Conservation (phyloP, 2,329 filamentous ascomycete species). For the Ophiostoma sp. region DNA sequence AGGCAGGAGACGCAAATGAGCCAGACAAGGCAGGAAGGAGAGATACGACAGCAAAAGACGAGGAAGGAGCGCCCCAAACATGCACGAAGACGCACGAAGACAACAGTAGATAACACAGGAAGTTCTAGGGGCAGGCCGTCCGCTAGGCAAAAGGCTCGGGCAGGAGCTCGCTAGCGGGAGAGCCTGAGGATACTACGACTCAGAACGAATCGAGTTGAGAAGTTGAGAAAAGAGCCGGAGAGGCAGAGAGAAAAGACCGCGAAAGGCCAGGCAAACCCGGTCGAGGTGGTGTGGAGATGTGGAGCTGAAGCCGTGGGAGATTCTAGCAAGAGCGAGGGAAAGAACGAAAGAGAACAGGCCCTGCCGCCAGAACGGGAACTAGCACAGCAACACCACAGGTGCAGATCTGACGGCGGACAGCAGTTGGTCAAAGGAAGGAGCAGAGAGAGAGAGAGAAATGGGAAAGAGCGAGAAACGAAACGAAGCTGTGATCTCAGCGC, state of each 20-base stretch:
- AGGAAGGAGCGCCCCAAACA: constrained; percentile 9
- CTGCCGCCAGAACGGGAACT: not conserved
- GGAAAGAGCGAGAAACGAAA: constrained; percentile 9
- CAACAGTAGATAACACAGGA: not conserved
- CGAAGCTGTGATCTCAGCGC: not conserved
- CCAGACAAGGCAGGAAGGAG: not conserved
- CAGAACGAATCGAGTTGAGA: not conserved
- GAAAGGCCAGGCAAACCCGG: constrained; percentile 1
- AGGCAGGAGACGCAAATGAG: not conserved
- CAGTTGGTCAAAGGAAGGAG: not conserved
- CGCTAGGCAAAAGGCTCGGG: constrained; percentile 5
- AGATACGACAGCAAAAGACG: not conserved
- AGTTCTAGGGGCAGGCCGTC: constrained; percentile 3
- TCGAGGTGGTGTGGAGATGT: constrained; percentile 11
- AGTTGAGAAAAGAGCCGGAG: not conserved
- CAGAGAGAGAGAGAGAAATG: not conserved
- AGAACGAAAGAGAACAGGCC: not conserved
- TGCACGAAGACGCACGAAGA: not conserved
- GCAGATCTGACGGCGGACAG: not conserved
- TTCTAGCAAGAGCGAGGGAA: not conserved
- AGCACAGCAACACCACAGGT: not conserved
- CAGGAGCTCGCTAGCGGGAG: not conserved
- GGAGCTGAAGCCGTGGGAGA: not conserved
- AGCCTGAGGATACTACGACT: constrained; percentile 3
- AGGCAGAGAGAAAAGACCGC: not conserved